Base-by-base conservation (phyloP, 306 rosid species). In the Casuarina cunninghamiana region DNA sequence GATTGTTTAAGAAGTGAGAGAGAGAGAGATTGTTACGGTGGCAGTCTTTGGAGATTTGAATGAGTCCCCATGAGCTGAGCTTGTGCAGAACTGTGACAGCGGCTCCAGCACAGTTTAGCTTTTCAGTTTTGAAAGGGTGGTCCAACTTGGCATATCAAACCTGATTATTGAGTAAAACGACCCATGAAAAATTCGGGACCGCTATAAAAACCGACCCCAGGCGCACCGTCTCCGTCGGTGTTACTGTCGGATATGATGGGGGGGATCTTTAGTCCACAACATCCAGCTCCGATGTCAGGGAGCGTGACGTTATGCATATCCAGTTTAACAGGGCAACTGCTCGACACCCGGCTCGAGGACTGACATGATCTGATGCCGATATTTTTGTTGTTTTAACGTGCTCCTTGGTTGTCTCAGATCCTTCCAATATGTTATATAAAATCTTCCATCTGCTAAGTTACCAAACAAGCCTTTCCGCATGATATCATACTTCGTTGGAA, bases 191-290 rank as follows among this genome's bases (percentile, higher is more conserved):
- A 2, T 66, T 17, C 3, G 48, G 15, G 50, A 6, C 46, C 48
- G 11, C 71, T 42, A 11, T 3, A 41, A 67, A 71, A 61, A 71
- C 43, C 70, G 42, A 39, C 73, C 15, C 44, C 16, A 38, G 89
- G 53, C 83, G 87, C 21, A 11, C 10, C n/a, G 75, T 83, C 87
- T 45, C 72, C 21, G 11, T 86, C 85, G 74, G 16, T 66, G 32
- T 50, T 75, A 68, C 46, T 38, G 46, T 70, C 46, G 43, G 35
- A 19, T 17, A 2, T 10, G 11, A 15, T 42, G 71, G 15, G 17
- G 71, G 15, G 17, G 21, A n/a, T 66, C 49, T 2, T 6, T 46
- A 1, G 10, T 6, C 50, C 10, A 46, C 10, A 67, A 67, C 42
- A 42, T 42, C 32, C 35, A 17, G 35, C 35, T 66, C 26, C 26